These are phyloP conservation scores for Ceratocystis ficicola DNA, from an alignment of 2,329 filamentous ascomycete genomes.

Conservation along the genomic window DNA sequence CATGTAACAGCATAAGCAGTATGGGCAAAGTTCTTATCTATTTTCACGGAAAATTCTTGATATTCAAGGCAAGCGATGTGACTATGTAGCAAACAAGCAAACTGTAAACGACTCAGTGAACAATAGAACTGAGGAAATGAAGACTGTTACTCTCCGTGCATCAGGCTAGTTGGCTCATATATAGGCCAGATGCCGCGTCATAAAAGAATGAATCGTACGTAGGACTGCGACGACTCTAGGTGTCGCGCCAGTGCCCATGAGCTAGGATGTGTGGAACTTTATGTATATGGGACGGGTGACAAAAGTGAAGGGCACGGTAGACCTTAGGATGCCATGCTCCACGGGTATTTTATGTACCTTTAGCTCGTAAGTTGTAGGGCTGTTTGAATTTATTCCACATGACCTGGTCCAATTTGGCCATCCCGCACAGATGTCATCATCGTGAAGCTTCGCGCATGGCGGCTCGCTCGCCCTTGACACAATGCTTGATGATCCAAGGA, in stretches of 20 bases:
- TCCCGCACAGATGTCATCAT: background rate
- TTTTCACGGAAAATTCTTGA: background rate
- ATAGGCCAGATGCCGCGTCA: background rate
- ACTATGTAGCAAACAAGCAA: background rate
- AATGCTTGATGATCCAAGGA: slow-evolving; percentile 96
- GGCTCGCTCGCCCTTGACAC: slow-evolving; percentile 51
- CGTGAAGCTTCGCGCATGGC: slow-evolving; percentile 38
- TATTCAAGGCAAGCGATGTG: background rate
- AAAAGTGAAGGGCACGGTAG: background rate
- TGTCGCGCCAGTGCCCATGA: background rate
- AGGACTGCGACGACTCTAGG: background rate
- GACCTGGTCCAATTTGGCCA: slow-evolving; percentile 21
- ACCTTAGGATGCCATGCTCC: background rate
- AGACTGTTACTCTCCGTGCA: background rate
- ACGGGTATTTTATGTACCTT: background rate
- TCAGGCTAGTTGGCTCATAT: background rate
- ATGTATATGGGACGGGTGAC: background rate
- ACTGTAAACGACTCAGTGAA: background rate
- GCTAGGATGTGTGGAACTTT: background rate
- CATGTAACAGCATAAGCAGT: background rate
- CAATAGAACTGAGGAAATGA: background rate
- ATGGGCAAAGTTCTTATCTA: background rate
- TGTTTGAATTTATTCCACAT: background rate
- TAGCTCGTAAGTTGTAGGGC: slow-evolving; percentile 1
- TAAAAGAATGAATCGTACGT: background rate